Evolutionary conservation across 2,329 filamentous ascomycete species (phyloP).

Genomic region (Hirsutella minnesotensis): DNA sequence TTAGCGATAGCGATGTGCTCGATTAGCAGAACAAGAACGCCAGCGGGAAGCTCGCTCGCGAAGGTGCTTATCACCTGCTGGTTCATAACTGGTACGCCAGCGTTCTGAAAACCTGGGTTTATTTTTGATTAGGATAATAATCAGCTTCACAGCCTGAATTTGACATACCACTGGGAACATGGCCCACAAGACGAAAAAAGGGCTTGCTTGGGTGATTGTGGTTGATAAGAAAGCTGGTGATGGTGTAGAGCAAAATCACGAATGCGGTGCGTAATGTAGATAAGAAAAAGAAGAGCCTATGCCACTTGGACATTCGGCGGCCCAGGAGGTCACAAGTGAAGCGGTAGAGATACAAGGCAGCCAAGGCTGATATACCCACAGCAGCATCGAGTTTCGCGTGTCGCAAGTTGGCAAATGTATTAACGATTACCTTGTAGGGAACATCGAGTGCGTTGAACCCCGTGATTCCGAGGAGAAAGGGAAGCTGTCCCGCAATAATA

Average conservation of each 20-base stretch:
- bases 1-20: slow-evolving; percentile 78
- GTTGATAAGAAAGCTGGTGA: slow-evolving; percentile 64
- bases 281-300: slow-evolving; percentile 66
- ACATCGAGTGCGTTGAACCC: slow-evolving; percentile 36
- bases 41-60: slow-evolving; percentile 53
- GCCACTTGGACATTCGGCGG: slow-evolving; percentile 50
- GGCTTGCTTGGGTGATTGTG: slow-evolving; percentile 43
- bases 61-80: slow-evolving; percentile 49
- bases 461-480: slow-evolving; percentile 37
- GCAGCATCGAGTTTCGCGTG: slow-evolving; percentile 54
- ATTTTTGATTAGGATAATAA: too few species aligned
- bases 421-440: slow-evolving; percentile 37
- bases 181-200: slow-evolving; percentile 51
- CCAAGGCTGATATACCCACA: slow-evolving; percentile 57
- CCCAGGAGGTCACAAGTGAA: slow-evolving; percentile 49
- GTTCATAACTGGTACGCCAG: slow-evolving; percentile 53
- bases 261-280: slow-evolving; percentile 70
- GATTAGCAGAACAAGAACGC: slow-evolving; percentile 66
- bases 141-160: too few species aligned
- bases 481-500: slow-evolving; percentile 38
- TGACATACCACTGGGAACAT: slow-evolving; percentile 62
- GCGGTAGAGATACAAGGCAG: slow-evolving; percentile 57
- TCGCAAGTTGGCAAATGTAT: slow-evolving; percentile 33
- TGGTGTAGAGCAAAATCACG: slow-evolving; percentile 68
- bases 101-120: slow-evolving; percentile 67